Percentiles rank a stretch among this genome's conserved stretches.
These are phyloP conservation scores for sorghum (Sorghum bicolor) DNA, from an alignment of 176 grass and related monocot species.

Conservation along the genomic window Sorghum_bicolor_NCBIv3 NC_012878.2:50045501-50046000, in stretches of 20 bases:
- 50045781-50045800: constrained; percentile 85
- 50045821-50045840: constrained; percentile 62
- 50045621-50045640: constrained; percentile 38
- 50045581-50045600: constrained; percentile 47
- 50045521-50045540: neutral
- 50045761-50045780: constrained; percentile 87
- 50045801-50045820: constrained; percentile 88
- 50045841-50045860: constrained; percentile 11
- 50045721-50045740: constrained; percentile 48
- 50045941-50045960: constrained; percentile 40
- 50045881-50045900: constrained; percentile 64
- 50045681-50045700: constrained; percentile 32
- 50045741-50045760: constrained; percentile 55
- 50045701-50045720: constrained; percentile 42
- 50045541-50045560: neutral
- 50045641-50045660: constrained; percentile 31
- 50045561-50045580: constrained; percentile 23
- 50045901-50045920: constrained; percentile 85
- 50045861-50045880: constrained; percentile 33
- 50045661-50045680: constrained; percentile 38
- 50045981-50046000: constrained; percentile 1
- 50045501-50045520: constrained; percentile 39
- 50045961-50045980: neutral
- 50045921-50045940: constrained; percentile 47
- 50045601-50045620: constrained; percentile 31